Base-by-base conservation (phyloP, 148 eudicot species). In the Bassia scoparia region DNA sequence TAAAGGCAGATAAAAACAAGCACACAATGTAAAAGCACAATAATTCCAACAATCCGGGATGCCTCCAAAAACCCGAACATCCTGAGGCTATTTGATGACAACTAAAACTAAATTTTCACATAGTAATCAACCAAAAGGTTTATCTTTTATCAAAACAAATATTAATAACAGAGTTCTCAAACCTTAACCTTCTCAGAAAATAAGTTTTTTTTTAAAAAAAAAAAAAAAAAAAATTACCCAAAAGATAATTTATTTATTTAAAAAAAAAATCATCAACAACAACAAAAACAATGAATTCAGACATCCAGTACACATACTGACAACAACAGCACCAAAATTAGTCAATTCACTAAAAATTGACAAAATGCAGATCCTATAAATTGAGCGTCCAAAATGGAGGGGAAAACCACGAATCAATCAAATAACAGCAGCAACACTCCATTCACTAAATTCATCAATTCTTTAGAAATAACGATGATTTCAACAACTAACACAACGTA, bases 311-410 rank as follows among this genome's bases (percentile, higher is more conserved):
- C n/a, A n/a, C n/a, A 29, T n/a, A 60, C 15, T 37, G 13, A 58
- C 20, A 1, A 15, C 7, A 29, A 1, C 12, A 73, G n/a, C n/a
- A n/a, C n/a, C n/a, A 7, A 50, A n/a, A 17, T 26, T 27, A 34
- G 52, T 44, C 30, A 74, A 63, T 52, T 63, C 69, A 63, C n/a
- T 38, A 41, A 21, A 73, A 44, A 53, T 52, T 16, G 20, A 17
- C 7, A 37, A 41, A 74, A 66, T 64, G 64, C 18, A 66, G 70
- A 74, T 66, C 64, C 61, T 33, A 38, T 20, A 35, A 26, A 23
- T 37, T 65, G 9, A 52, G 8, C 37, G 24, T 20, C 53, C 8
- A 66, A 66, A 74, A 48, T 62, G 76, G 37, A 64, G 61, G 50
- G 62, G 33, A 61, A 61, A 9, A 12, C 2, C 16, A 35, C 10